Base-by-base conservation (phyloP, 164 flowering plant genomes). In the Chloranthus sessilifolius region DNA sequence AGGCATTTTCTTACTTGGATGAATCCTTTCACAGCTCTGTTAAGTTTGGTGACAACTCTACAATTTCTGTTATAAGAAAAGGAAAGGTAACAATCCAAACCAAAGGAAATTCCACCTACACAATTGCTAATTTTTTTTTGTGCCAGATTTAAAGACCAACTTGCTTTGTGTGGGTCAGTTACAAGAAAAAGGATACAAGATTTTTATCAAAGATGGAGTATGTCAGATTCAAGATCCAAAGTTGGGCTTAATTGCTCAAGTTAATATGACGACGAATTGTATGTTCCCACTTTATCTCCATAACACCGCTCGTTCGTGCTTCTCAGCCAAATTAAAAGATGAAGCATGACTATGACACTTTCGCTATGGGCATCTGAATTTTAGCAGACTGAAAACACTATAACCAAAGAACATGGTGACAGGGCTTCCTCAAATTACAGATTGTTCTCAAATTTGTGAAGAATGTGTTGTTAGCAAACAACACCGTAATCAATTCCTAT, bases 301-400 rank as follows among this genome's bases (percentile, higher is more conserved):
- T 11, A 31, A 43, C 20, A 44, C 26, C 8, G 24, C 17, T 17
- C 43, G 34, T 2, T 52, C 57, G 11, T 52, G 64, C 38, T 39
- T 53, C 20, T 16, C n/a, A 17, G 23, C 48, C 11, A 61, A 2
- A 34, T 20, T 28, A 11, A 21, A 34, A 5, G 55, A 47, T 26
- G 24, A n/a, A 2, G 48, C 52, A 6, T 54, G 59, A 44, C 25
- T 61, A 31, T 61, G 55, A 55, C 65, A 53, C 31, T 53, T 44
- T 37, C 41, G 46, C 33, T 44, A 26, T 15, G 31, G 17, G 19
- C 48, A 44, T 27, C 20, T 61, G 14, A 53, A 48, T 20, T 53
- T 61, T 33, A 29, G 43, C 40, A 16, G 65, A 22, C 48, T 53
- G 15, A 53, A 34, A 12, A 47, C 35, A 1, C 23, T 60, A 7